Evolutionary conservation across 2,329 filamentous ascomycete genomes (phyloP).

Genomic region (Hirsutella minnesotensis): DNA sequence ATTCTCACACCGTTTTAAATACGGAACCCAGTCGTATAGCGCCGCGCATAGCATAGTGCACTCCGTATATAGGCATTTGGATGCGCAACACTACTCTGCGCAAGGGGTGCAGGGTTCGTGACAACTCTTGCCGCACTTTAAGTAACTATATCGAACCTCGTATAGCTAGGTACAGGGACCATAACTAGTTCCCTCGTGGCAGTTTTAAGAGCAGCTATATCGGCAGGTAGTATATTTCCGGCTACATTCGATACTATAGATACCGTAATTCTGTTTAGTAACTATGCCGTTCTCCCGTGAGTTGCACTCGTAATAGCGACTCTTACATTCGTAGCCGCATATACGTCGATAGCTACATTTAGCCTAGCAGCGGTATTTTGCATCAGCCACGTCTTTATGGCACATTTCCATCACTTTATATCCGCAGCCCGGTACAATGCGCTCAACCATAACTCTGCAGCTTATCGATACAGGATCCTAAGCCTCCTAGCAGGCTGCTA

Average conservation of each 20-base stretch:
- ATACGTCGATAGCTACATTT: constrained; percentile 31
- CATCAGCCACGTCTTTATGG: constrained; percentile 26
- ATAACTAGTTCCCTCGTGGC: constrained; percentile 39
- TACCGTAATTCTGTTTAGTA: constrained; percentile 26
- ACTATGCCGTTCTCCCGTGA: constrained; percentile 17
- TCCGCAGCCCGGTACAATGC: constrained; percentile 38
- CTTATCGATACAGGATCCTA: constrained; percentile 32
- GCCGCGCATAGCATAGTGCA: constrained; percentile 50
- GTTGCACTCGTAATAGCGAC: constrained; percentile 37
- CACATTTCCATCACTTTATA: constrained; percentile 43
- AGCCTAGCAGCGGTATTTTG: constrained; percentile 32
- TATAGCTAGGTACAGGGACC: constrained; percentile 36
- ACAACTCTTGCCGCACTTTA: constrained; percentile 42
- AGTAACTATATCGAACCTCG: constrained; percentile 44
- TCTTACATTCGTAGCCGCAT: constrained; percentile 49
- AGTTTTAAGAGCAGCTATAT: constrained; percentile 39
- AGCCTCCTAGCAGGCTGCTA: constrained; percentile 23
- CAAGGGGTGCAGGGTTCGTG: constrained; percentile 51
- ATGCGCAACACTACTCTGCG: constrained; percentile 39
- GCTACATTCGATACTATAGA: constrained; percentile 36
- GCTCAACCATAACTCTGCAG: constrained; percentile 35
- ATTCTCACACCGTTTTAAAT: constrained; percentile 44
- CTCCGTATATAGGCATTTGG: constrained; percentile 38
- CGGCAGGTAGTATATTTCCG: constrained; percentile 39
- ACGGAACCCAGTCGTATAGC: constrained; percentile 57